Percentiles rank a stretch among this genome's conserved stretches.
Conservation (phyloP, 371 early-diverging fungal genomes). For the Cokeromyces recurvatus region DNA sequence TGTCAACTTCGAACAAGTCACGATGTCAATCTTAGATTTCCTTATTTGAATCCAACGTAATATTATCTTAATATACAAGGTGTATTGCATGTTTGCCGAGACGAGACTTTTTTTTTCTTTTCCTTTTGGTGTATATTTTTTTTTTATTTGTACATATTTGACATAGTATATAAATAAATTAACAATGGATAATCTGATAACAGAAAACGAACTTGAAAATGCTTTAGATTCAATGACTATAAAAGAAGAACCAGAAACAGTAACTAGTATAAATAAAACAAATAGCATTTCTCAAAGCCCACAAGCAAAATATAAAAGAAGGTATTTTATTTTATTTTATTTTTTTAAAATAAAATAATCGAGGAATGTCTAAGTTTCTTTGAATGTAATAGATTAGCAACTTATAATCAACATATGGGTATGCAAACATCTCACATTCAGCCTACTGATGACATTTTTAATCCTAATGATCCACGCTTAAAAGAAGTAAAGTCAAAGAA, state of each 20-base stretch:
- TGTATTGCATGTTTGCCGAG: too few species aligned
- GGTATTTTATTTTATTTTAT: conserved; percentile 9
- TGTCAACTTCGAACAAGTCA: too few species aligned
- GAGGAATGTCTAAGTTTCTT: neutral
- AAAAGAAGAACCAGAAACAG: conserved; percentile 10
- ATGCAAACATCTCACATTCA: conserved; percentile 47
- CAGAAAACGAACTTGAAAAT: too few species aligned
- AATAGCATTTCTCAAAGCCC: conserved; percentile 26
- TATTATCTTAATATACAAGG: too few species aligned
- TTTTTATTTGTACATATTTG: too few species aligned
- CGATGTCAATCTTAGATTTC: too few species aligned
- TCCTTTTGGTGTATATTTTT: too few species aligned
- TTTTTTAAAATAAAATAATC: neutral
- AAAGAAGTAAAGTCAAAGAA: conserved; percentile 60
- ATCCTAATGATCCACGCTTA: conserved; percentile 67
- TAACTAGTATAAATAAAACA: conserved; percentile 14
- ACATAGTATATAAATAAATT: too few species aligned
- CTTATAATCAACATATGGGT: conserved; percentile 33
- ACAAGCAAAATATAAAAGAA: conserved; percentile 26
- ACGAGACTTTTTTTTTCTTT: too few species aligned
- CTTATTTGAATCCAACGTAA: too few species aligned
- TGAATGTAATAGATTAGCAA: conserved; percentile 24
- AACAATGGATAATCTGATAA: too few species aligned
- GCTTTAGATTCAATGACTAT: too few species aligned
- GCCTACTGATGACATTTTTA: conserved; percentile 76